A percentile compares a stretch with the other conserved stretches of the same genome.
These are phyloP conservation scores for Trichaptum fuscoviolaceum DNA, from an alignment of 768 basidiomycete genomes.

Conservation along the genomic window DNA sequence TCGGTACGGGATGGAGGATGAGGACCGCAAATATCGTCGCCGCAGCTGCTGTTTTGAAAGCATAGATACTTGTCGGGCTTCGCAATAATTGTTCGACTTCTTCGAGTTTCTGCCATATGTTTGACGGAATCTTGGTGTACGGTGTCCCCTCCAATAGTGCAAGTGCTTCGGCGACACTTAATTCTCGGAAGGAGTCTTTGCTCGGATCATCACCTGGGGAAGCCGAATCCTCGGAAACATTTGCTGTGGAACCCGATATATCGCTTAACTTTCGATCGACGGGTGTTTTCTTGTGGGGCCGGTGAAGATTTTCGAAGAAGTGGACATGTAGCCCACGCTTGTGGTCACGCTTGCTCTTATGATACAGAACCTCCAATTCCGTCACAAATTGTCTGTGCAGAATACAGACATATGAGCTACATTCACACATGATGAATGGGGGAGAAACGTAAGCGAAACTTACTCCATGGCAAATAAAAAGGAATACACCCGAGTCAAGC, in stretches of 20 bases:
- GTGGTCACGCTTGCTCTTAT: conserved; percentile 6
- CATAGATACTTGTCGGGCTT: conserved; percentile 17
- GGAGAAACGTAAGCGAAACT: conserved; percentile 2
- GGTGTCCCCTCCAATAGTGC: conserved; percentile 19
- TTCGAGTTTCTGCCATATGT: conserved; percentile 13
- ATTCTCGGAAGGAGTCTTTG: conserved; percentile 2
- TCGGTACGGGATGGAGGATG: conserved; percentile 19
- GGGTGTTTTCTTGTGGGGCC: conserved; percentile 7
- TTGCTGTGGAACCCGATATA: background rate
- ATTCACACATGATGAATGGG: conserved; percentile 5
- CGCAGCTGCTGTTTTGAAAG: conserved; percentile 19
- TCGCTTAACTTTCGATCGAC: background rate
- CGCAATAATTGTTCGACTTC: conserved; percentile 14
- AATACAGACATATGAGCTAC: conserved; percentile 9
- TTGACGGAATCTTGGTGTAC: conserved; percentile 10
- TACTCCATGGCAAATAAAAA: conserved; percentile 21
- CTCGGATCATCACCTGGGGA: background rate
- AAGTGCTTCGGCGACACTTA: conserved; percentile 22
- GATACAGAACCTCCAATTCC: conserved; percentile 17
- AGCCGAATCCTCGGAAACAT: conserved; percentile 1
- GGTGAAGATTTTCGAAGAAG: conserved; percentile 20
- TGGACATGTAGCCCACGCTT: conserved; percentile 21
- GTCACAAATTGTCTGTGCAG: conserved; percentile 17
- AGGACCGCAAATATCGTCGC: conserved; percentile 23
- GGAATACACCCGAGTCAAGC: conserved; percentile 19